phyloP scores from a whole-genome alignment of 2,329 filamentous ascomycete species.

The Fonsecaea pedrosoi region DNA sequence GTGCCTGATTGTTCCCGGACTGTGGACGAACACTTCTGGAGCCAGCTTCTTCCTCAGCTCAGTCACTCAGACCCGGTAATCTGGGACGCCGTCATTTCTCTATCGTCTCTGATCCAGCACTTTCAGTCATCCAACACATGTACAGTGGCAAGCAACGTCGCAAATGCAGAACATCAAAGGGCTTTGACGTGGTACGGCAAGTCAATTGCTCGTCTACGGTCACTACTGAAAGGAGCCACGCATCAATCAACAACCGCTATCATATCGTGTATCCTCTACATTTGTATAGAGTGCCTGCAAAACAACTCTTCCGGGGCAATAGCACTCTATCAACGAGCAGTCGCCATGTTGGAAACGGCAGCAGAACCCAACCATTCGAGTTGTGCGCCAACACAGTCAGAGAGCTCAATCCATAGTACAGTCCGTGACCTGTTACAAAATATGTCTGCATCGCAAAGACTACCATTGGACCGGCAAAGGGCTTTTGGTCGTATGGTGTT shows the following conservation, averaged over 20 bases:
- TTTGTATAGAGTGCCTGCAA: conserved; percentile 29
- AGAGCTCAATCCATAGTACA: not conserved
- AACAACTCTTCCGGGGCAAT: conserved; percentile 19
- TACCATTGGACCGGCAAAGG: not conserved
- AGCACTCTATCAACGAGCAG: conserved; percentile 24
- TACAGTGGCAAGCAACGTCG: not conserved
- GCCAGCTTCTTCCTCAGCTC: conserved; percentile 22
- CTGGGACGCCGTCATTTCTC: conserved; percentile 27
- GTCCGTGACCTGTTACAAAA: conserved; percentile 23
- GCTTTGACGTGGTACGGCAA: conserved; percentile 26
- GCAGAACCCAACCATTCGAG: not conserved
- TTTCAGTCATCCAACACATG: conserved; percentile 13
- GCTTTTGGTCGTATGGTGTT: not conserved
- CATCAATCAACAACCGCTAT: conserved; percentile 8
- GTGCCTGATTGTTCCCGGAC: conserved; percentile 25
- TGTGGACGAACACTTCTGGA: conserved; percentile 27
- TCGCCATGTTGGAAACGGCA: conserved; percentile 9
- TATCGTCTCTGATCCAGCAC: conserved; percentile 25
- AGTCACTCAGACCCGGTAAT: conserved; percentile 22
- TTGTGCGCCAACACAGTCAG: not conserved
- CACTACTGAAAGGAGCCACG: conserved; percentile 8
- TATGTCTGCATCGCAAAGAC: conserved; percentile 22
- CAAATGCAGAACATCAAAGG: conserved; percentile 20
- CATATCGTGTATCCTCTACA: conserved; percentile 32
- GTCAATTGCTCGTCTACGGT: conserved; percentile 21